Evolutionary conservation across 164 flowering plant genomes (phyloP), one percentile per base, ranked within the genome.

Genomic region (Berberis thunbergii): DNA sequence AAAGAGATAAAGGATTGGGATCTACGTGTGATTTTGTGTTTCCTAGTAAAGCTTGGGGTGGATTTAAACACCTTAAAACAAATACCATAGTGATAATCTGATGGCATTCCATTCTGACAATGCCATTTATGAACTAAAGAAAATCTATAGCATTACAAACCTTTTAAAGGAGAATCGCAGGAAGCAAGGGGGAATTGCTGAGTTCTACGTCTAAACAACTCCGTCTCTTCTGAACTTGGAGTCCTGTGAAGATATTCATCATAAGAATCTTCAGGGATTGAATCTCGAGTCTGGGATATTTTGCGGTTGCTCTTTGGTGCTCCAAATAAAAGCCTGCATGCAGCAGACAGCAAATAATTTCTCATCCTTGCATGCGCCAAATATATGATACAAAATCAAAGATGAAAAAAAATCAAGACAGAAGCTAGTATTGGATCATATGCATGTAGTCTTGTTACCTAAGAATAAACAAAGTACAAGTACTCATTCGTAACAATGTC

Each of bases 311-410:
- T 67, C 69, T 64, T 73, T 2, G 54, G 54, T 43, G 59, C 13
- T 74, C 59, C 66, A 41, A 56, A 59, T 48, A 70, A 67, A n/a
- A 60, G 74, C 73, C 84, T 79, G 84, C 60, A 75, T 46, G 65
- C 41, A 65, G 43, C 11, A 62, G 49, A 26, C 4, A 40, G 5
- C 43, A 9, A 62, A 13, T 43, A 6, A 63, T 4, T 58, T 41
- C 11, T 9, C 40, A 59, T 69, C 63, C n/a, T 6, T 6, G 26
- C 41, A 49, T 39, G 11, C 9, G 5, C 57, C 4, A 6, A 54
- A 11, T 43, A 3, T 8, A 64, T 44, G 59, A 1, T 53, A 45
- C 58, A 41, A 6, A 46, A 64, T 7, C 26, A 9, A 50, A 58
- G 39, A 4, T 5, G 39, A 26, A 66, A 7, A 45, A 9, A 13